These are phyloP conservation scores for Macrotyloma uniflorum DNA, from an alignment of 306 rosid genomes.

Conservation along the genomic window DNA sequence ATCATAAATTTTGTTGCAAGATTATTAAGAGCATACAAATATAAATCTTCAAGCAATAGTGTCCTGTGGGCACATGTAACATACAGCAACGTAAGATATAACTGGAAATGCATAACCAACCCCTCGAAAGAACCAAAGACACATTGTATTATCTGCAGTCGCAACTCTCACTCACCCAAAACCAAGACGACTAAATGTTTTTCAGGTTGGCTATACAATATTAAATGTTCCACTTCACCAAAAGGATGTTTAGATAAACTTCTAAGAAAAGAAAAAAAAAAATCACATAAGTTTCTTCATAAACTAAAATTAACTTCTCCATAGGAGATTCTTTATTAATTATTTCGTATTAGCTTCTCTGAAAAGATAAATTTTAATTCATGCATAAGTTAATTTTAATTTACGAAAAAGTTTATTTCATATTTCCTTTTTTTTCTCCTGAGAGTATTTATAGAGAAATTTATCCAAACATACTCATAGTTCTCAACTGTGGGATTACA, in stretches of 20 bases:
- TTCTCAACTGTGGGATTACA: neutral
- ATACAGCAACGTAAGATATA: conserved; percentile 14
- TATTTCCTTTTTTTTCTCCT: too few relatives aligned
- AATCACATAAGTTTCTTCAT: too few relatives aligned
- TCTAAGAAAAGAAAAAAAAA: too few relatives aligned
- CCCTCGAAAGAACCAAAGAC: neutral
- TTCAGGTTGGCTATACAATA: neutral
- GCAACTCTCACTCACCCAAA: neutral
- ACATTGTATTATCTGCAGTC: neutral
- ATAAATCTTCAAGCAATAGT: conserved; percentile 21
- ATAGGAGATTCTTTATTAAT: too few relatives aligned
- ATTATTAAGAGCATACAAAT: neutral
- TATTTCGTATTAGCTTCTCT: too few relatives aligned
- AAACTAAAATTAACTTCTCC: too few relatives aligned
- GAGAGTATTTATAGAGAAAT: too few relatives aligned
- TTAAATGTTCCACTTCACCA: neutral
- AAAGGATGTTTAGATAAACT: neutral
- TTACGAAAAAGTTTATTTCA: too few relatives aligned
- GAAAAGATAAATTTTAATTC: too few relatives aligned
- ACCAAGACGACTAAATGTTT: neutral
- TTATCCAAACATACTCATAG: neutral
- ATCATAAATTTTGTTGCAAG: neutral
- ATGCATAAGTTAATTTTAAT: too few relatives aligned
- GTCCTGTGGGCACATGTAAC: neutral
- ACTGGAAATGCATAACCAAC: neutral